These are phyloP conservation scores for Aspergillus awamori DNA, from an alignment of 2,329 filamentous ascomycete genomes.

Conservation along the genomic window DNA sequence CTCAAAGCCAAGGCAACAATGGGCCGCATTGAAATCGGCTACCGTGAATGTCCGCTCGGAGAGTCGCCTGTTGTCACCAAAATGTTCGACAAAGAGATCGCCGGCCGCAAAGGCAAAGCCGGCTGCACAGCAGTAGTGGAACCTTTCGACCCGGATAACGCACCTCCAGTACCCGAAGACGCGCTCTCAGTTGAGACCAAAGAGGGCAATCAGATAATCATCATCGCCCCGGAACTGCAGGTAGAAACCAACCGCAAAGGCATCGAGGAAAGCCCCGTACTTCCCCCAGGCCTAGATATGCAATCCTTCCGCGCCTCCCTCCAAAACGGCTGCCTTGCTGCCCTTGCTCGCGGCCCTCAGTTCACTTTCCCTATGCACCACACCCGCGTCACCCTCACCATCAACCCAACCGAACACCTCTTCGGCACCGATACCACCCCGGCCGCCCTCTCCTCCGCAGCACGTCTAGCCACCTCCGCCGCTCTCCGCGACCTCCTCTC, in stretches of 20 bases:
- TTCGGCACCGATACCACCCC: constrained; percentile 69
- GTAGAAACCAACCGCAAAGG: constrained; percentile 39
- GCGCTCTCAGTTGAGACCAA: constrained; percentile 48
- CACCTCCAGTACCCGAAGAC: constrained; percentile 18
- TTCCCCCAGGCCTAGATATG: constrained; percentile 59
- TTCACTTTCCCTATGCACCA: constrained; percentile 79
- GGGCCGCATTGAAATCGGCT: constrained; percentile 91
- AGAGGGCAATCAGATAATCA: constrained; percentile 72
- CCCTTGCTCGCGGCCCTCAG: constrained; percentile 80
- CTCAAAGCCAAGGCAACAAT: constrained; percentile 84
- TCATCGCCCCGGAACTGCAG: constrained; percentile 56
- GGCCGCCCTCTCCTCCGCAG: constrained; percentile 68
- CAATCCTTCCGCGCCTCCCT: constrained; percentile 58
- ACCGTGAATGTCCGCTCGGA: constrained; percentile 76
- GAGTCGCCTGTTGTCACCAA: constrained; percentile 60
- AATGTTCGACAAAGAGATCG: constrained; percentile 76
- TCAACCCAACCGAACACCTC: constrained; percentile 67
- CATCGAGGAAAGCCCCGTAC: constrained; percentile 50
- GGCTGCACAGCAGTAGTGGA: constrained; percentile 70
- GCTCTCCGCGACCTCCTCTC: constrained; percentile 62
- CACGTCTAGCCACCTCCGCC: constrained; percentile 67
- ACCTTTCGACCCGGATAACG: constrained; percentile 53
- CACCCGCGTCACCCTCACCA: constrained; percentile 68
- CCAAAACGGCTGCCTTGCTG: constrained; percentile 78
- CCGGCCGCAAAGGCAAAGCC: constrained; percentile 77